Percentiles rank a stretch among this genome's conserved stretches.
Evolutionary conservation across 1,284 basidiomycete species (phyloP).

Genomic region (Taiwanofungus camphoratus): DNA sequence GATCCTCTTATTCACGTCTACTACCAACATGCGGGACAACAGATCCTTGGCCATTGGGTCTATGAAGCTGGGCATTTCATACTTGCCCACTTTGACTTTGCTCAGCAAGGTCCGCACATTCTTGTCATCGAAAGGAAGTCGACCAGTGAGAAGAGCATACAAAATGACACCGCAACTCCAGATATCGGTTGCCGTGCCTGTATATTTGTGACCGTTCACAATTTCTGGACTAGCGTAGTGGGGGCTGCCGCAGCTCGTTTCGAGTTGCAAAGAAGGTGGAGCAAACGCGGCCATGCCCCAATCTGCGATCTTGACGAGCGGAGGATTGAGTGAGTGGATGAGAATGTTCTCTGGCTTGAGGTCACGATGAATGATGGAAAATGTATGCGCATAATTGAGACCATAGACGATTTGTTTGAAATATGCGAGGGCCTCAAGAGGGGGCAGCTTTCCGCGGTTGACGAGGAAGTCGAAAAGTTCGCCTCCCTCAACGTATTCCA

Average conservation of each 20-base stretch:
- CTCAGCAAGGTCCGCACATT: conserved; percentile 76
- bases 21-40: conserved; percentile 80
- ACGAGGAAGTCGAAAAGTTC: conserved; percentile 99
- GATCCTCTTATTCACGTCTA: conserved; percentile 85
- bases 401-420: conserved; percentile 98
- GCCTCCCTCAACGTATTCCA: conserved; percentile 97
- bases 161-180: conserved; percentile 93
- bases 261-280: conserved; percentile 75
- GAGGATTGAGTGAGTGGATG: conserved; percentile 77
- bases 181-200: conserved; percentile 91
- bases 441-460: conserved; percentile 77
- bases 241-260: conserved; percentile 96
- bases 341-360: conserved; percentile 98
- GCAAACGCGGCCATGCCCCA: conserved; percentile 99
- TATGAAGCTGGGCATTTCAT: conserved; percentile 73
- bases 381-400: conserved; percentile 96
- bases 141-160: conserved; percentile 82
- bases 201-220: conserved; percentile 91
- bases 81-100: conserved; percentile 90
- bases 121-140: conserved; percentile 88
- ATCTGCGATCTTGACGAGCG: conserved; percentile 95
- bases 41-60: conserved; percentile 73
- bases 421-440: conserved; percentile 84
- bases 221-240: conserved; percentile 99
- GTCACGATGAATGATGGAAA: conserved; percentile 98